Evolutionary conservation across 345 rosid genomes (phyloP).

Genomic region (Limnanthes douglasii): DNA sequence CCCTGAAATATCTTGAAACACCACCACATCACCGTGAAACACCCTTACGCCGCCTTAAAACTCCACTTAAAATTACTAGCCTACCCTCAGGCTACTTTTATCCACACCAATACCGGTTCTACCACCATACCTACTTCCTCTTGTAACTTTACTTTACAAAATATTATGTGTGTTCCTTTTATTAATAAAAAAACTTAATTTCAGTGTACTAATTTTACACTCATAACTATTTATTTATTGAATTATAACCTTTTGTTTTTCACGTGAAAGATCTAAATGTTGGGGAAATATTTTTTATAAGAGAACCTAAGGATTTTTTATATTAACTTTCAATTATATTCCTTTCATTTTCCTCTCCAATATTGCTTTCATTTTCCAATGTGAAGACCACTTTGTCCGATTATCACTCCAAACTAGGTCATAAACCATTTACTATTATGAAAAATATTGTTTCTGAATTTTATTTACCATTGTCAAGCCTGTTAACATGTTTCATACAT

Average conservation of each 20-base stretch:
- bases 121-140: background rate
- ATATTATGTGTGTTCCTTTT: background rate
- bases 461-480: no score
- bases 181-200: background rate
- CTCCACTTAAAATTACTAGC: no score
- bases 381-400: background rate
- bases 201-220: background rate
- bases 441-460: no score
- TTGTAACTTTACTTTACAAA: background rate
- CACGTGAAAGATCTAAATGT: background rate
- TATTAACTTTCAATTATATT: background rate
- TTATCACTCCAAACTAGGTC: background rate
- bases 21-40: no score
- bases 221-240: background rate
- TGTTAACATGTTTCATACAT: no score
- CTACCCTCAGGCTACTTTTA: no score
- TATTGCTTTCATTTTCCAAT: background rate
- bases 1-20: no score
- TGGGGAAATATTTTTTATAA: background rate
- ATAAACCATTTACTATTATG: background rate
- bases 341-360: background rate
- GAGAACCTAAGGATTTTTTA: background rate
- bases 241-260: constrained; percentile 1
- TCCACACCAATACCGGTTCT: background rate
- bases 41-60: no score